Conservation (phyloP, 169 alveolate genomes). For the Plasmodium yoelii region DNA sequence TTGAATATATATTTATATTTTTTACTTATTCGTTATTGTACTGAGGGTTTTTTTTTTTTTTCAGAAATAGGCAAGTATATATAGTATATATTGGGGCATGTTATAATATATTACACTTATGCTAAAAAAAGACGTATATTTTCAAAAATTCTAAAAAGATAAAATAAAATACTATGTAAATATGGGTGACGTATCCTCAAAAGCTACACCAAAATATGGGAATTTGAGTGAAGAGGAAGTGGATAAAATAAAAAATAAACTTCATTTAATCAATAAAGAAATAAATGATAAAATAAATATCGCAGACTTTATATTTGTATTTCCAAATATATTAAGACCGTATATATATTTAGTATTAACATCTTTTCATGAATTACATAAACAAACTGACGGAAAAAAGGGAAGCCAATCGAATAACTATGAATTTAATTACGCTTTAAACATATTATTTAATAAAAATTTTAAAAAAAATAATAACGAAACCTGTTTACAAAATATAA, state of each 20-base stretch:
- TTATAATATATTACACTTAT: too few species aligned
- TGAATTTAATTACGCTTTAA: conserved; percentile 66
- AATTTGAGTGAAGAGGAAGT: conserved; percentile 62
- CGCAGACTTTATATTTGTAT: conserved; percentile 46
- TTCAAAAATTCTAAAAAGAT: not conserved
- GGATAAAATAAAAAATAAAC: conserved; percentile 48
- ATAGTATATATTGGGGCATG: too few species aligned
- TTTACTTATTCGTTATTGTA: too few species aligned
- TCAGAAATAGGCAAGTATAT: too few species aligned
- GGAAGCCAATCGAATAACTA: conserved; percentile 12
- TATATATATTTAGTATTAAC: conserved; percentile 65
- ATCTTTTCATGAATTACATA: conserved; percentile 55
- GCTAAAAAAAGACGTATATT: not conserved
- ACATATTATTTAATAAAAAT: conserved; percentile 46
- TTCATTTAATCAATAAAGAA: conserved; percentile 57
- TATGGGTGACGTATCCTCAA: conserved; percentile 76
- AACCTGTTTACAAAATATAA: conserved; percentile 71
- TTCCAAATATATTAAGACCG: conserved; percentile 72
- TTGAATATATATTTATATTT: too few species aligned
- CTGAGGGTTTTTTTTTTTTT: too few species aligned
- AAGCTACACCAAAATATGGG: conserved; percentile 36
- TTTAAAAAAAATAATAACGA: conserved; percentile 44
- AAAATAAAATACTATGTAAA: not conserved
- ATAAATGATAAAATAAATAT: conserved; percentile 48
- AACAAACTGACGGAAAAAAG: conserved; percentile 18